phyloP scores from a whole-genome alignment of 495 filamentous ascomycete species.

The Penicillium paradoxum region DNA sequence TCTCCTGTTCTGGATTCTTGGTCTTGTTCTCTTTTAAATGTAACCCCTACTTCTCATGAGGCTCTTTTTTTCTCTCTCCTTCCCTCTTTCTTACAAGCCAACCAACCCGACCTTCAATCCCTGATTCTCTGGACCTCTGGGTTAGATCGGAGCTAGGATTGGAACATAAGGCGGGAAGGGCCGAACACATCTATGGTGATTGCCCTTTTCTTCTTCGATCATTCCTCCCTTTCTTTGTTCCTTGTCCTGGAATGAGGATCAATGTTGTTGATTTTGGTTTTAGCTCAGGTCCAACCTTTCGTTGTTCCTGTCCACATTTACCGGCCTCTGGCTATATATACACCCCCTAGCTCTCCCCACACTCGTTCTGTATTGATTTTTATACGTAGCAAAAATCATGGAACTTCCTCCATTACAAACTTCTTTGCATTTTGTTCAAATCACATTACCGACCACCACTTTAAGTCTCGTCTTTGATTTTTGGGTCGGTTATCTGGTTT shows the following conservation, averaged over 20 bases:
- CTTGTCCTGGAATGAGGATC: neutral
- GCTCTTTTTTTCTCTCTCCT: neutral
- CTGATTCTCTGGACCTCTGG: neutral
- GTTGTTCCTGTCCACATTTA: neutral
- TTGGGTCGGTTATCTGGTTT: no score
- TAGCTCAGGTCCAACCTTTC: neutral
- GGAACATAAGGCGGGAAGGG: no score
- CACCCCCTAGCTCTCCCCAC: neutral
- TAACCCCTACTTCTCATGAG: slow-evolving; percentile 9
- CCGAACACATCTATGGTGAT: neutral
- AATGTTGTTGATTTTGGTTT: neutral
- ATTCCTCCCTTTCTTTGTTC: neutral
- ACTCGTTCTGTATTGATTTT: neutral
- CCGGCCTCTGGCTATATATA: neutral
- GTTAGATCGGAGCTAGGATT: neutral
- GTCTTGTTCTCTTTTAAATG: slow-evolving; percentile 6
- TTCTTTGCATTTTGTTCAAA: neutral
- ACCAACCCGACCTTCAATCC: slow-evolving; percentile 1
- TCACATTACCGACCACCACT: no score
- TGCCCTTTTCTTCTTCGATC: neutral
- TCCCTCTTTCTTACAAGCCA: neutral
- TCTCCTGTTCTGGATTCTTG: slow-evolving; percentile 5
- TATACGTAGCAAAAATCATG: neutral
- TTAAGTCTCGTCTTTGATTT: no score
- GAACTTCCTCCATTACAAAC: neutral